Percentiles rank a stretch among this genome's conserved stretches.
Conservation (phyloP, 1,284 basidiomycete species). For the Sporisorium reilianum region DNA sequence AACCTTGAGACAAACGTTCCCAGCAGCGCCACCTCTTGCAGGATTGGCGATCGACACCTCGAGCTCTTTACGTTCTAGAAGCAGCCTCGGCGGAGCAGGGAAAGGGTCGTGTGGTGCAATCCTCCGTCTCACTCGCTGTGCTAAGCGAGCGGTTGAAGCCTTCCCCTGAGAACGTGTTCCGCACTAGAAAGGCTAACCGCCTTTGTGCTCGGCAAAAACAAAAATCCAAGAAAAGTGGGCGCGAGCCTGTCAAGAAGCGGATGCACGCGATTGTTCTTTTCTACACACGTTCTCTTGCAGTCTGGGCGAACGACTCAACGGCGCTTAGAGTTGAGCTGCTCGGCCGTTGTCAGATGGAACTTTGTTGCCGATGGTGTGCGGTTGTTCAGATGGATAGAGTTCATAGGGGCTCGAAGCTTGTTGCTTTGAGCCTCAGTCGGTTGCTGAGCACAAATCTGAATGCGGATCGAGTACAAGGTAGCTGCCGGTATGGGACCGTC, state of each 20-base stretch:
- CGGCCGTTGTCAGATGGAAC: too few relatives aligned
- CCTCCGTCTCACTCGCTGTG: background rate
- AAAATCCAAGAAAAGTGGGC: constrained; percentile 3
- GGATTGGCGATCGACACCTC: background rate
- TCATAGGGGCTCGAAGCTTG: background rate
- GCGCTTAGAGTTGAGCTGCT: too few relatives aligned
- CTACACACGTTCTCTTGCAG: constrained; percentile 6
- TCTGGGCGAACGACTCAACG: too few relatives aligned
- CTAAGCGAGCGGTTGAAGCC: constrained; percentile 8
- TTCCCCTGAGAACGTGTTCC: constrained; percentile 30
- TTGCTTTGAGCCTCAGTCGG: background rate
- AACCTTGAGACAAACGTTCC: too few relatives aligned
- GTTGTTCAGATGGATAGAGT: background rate
- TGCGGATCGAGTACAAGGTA: background rate
- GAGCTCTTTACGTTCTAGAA: background rate
- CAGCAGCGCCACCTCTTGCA: background rate
- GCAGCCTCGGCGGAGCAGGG: too few relatives aligned
- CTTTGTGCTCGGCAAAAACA: background rate
- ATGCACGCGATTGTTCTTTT: background rate
- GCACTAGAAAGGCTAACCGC: background rate
- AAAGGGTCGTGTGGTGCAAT: too few relatives aligned
- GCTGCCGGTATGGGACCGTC: background rate
- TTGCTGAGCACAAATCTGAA: background rate
- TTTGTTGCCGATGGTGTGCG: background rate
- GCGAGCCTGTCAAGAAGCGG: constrained; percentile 15